phyloP scores from a whole-genome alignment of 805 yeast species.

The Starmerella vitae region DNA sequence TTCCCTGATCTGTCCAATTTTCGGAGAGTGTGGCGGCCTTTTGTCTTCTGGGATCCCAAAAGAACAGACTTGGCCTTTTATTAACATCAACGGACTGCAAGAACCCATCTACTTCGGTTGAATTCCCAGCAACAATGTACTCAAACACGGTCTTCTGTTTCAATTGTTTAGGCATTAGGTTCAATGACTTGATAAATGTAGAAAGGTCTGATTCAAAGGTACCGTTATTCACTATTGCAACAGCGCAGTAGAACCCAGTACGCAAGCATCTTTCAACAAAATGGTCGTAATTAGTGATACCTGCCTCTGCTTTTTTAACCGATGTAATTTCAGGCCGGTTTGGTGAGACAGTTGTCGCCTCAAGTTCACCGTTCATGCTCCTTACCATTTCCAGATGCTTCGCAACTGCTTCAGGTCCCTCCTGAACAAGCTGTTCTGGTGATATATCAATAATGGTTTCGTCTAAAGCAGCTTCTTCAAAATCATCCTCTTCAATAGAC shows the following conservation, averaged over 20 bases:
- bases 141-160: slow-evolving; percentile 13
- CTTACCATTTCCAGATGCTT: slow-evolving; percentile 6
- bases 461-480: slow-evolving; percentile 37
- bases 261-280: slow-evolving; percentile 18
- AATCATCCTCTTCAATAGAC: slow-evolving; percentile 31
- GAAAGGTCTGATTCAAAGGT: slow-evolving; percentile 11
- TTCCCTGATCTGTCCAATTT: slow-evolving; percentile 9
- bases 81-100: slow-evolving; percentile 13
- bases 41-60: slow-evolving; percentile 13
- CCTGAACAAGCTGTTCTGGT: slow-evolving; percentile 21
- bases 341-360: neutral
- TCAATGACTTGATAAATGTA: slow-evolving; percentile 11
- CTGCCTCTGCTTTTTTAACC: slow-evolving; percentile 10
- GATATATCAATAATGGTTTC: slow-evolving; percentile 16
- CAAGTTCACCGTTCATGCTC: neutral
- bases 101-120: slow-evolving; percentile 11
- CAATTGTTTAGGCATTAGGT: slow-evolving; percentile 6
- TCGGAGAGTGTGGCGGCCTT: slow-evolving; percentile 3
- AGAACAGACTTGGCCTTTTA: slow-evolving; percentile 14
- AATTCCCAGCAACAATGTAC: slow-evolving; percentile 11
- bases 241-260: slow-evolving; percentile 12
- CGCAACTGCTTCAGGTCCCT: slow-evolving; percentile 21
- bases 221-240: slow-evolving; percentile 12
- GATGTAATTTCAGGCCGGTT: slow-evolving; percentile 9
- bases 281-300: slow-evolving; percentile 11